Conservation (phyloP, 352 stramenopile species). For the Pythium phragmitis region DNA sequence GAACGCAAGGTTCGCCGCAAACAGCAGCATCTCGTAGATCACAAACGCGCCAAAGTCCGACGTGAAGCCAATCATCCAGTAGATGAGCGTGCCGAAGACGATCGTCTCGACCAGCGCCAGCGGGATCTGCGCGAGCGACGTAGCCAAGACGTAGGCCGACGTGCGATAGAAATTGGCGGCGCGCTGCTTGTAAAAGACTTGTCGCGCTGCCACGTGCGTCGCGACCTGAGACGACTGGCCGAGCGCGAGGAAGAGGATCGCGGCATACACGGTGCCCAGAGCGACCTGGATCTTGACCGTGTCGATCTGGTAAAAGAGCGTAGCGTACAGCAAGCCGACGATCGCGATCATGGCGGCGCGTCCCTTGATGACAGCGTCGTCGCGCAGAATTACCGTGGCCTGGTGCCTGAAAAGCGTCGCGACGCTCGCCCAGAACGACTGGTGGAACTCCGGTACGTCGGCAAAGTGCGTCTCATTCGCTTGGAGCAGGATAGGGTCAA, state of each 20-base stretch:
- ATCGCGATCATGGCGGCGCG: conserved; percentile 31
- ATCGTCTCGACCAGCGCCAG: conserved; percentile 48
- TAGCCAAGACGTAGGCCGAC: conserved; percentile 59
- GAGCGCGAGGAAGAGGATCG: conserved; percentile 8
- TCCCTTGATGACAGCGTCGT: conserved; percentile 31
- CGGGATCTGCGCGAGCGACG: conserved; percentile 41
- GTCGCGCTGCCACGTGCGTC: conserved; percentile 48
- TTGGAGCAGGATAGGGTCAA: conserved; percentile 85
- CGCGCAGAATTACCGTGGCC: conserved; percentile 43
- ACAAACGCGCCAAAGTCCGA: conserved; percentile 38
- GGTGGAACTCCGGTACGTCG: conserved; percentile 16
- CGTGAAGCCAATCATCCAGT: conserved; percentile 71
- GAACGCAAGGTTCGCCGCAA: conserved; percentile 41
- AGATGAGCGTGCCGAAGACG: conserved; percentile 66
- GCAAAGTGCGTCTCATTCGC: conserved; percentile 37
- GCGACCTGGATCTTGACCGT: conserved; percentile 28
- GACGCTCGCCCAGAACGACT: conserved; percentile 20
- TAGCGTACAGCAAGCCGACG: conserved; percentile 26
- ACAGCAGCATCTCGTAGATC: conserved; percentile 58
- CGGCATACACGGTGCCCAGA: conserved; percentile 39
- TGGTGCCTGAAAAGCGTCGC: conserved; percentile 30
- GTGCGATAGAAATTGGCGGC: conserved; percentile 69
- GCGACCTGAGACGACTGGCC: conserved; percentile 53
- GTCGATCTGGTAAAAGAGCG: conserved; percentile 31
- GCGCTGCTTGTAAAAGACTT: conserved; percentile 70